Evolutionary conservation across 805 yeast genomes (phyloP).

Genomic region (Barnettozyma populi): DNA sequence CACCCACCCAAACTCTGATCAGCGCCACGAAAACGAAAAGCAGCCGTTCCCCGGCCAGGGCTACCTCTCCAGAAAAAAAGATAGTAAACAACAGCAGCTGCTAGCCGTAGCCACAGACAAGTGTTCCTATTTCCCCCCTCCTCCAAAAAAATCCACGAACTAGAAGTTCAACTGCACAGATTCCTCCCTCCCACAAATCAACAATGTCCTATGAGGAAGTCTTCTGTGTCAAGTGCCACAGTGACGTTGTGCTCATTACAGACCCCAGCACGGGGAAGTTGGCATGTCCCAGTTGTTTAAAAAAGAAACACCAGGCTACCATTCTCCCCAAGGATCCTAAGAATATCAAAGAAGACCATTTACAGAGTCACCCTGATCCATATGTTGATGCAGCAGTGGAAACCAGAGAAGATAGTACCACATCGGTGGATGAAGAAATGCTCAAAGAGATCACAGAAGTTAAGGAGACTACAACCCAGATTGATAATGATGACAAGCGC

Average conservation of each 20-base stretch:
- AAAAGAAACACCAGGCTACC: background rate
- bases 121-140: no score
- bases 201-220: background rate
- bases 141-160: background rate
- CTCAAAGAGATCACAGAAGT: background rate
- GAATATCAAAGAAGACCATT: background rate
- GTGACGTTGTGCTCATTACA: background rate
- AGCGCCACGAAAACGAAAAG: background rate
- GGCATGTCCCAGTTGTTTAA: background rate
- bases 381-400: background rate
- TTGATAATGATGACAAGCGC: no score
- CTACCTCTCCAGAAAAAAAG: background rate
- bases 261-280: background rate
- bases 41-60: background rate
- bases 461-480: background rate
- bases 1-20: no score
- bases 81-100: background rate
- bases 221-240: background rate
- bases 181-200: background rate
- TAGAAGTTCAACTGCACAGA: background rate
- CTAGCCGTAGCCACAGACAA: no score
- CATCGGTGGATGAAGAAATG: background rate
- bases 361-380: background rate
- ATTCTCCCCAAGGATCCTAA: no score
- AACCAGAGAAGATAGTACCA: background rate